Conservation (phyloP, 164 flowering plant species). For the Vitis riparia region DNA sequence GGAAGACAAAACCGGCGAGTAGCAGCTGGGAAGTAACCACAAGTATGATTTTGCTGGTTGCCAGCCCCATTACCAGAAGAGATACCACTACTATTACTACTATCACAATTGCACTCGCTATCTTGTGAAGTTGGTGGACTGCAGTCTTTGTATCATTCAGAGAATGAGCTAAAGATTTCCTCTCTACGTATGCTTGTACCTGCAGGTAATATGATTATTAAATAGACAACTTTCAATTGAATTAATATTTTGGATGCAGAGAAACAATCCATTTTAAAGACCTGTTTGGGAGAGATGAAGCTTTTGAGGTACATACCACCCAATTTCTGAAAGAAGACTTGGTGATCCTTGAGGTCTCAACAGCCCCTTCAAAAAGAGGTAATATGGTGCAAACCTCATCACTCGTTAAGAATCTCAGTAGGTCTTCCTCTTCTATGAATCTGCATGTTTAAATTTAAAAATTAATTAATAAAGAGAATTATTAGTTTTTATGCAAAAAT, state of each 20-base stretch:
- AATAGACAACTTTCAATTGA: too few species aligned
- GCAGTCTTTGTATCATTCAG: conserved; percentile 68
- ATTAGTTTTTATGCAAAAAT: too few species aligned
- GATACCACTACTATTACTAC: conserved; percentile 35
- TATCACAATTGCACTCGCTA: conserved; percentile 36
- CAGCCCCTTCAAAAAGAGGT: conserved; percentile 57
- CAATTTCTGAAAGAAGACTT: conserved; percentile 51
- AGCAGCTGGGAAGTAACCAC: conserved; percentile 45
- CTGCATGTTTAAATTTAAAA: conserved; percentile 12
- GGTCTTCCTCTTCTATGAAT: conserved; percentile 51
- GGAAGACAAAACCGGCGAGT: conserved; percentile 44
- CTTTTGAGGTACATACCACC: conserved; percentile 39
- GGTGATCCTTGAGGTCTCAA: conserved; percentile 40
- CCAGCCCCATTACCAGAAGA: conserved; percentile 47
- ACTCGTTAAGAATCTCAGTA: conserved; percentile 38
- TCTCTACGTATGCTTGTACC: conserved; percentile 49
- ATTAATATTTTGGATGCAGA: too few species aligned
- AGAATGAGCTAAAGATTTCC: conserved; percentile 49
- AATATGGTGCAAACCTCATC: conserved; percentile 41
- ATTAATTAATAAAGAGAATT: too few species aligned
- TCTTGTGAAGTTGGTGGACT: conserved; percentile 51
- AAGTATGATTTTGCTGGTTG: conserved; percentile 43
- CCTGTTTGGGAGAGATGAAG: too few species aligned
- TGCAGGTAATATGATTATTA: conserved; percentile 8
- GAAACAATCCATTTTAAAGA: too few species aligned